Percentiles rank a stretch among this genome's conserved stretches.
These are phyloP conservation scores for Vinca minor DNA, from an alignment of 257 asterid genomes.

Conservation along the genomic window DNA sequence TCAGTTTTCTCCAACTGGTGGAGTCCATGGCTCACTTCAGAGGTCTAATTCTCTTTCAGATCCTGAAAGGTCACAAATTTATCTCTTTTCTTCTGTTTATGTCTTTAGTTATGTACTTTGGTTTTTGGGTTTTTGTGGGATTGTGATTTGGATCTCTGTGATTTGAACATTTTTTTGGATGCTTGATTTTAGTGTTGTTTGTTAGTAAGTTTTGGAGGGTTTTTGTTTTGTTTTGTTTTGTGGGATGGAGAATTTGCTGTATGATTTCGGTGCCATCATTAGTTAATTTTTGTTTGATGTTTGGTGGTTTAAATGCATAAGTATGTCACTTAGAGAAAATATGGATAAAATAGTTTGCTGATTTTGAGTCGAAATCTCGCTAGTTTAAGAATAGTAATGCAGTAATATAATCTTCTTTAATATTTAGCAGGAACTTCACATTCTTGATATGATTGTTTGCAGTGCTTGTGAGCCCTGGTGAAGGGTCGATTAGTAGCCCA, in stretches of 20 bases:
- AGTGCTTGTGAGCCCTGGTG: neutral
- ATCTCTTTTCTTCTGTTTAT: too few species aligned
- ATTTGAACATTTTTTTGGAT: neutral
- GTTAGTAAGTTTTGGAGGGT: too few species aligned
- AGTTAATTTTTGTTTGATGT: neutral
- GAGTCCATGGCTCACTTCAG: constrained; percentile 44
- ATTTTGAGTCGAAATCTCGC: neutral
- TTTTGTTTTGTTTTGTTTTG: too few species aligned
- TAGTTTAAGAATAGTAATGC: neutral
- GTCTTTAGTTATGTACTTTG: too few species aligned
- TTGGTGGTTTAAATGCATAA: neutral
- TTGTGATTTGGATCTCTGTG: constrained; percentile 5
- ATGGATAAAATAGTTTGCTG: too few species aligned
- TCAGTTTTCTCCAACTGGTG: constrained; percentile 60
- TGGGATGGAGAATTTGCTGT: neutral
- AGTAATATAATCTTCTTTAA: neutral
- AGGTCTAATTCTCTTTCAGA: constrained; percentile 55
- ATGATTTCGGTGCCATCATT: neutral
- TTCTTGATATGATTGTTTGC: constrained; percentile 6
- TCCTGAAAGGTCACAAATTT: constrained; percentile 48
- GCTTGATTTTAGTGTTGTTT: neutral
- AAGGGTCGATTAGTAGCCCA: neutral
- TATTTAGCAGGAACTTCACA: neutral
- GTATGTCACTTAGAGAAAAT: neutral
- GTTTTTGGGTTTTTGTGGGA: too few species aligned